These are phyloP conservation scores for Sporothrix pallida DNA, from an alignment of 2,329 filamentous ascomycete genomes.

Conservation along the genomic window DNA sequence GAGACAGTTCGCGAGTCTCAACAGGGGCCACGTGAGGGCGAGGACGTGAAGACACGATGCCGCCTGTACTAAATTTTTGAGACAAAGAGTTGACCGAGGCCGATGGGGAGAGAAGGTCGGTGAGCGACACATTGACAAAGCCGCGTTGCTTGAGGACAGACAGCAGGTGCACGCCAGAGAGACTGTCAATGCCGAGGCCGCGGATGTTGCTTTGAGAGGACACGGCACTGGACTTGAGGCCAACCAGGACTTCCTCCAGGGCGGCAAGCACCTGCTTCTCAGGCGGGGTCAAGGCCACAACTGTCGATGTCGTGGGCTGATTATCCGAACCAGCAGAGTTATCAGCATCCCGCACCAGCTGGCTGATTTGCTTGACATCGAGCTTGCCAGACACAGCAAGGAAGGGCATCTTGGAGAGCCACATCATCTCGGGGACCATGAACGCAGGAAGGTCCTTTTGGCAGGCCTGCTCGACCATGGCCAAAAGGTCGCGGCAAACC, in stretches of 20 bases:
- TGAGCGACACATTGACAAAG: slow-evolving; percentile 33
- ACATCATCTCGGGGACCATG: slow-evolving; percentile 35
- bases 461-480: slow-evolving; percentile 24
- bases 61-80: neutral
- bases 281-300: neutral
- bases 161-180: slow-evolving; percentile 38
- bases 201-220: slow-evolving; percentile 20
- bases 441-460: slow-evolving; percentile 30
- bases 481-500: neutral
- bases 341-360: slow-evolving; percentile 24
- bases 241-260: slow-evolving; percentile 18
- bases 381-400: slow-evolving; percentile 32
- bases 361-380: slow-evolving; percentile 31
- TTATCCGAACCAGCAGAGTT: neutral
- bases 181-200: slow-evolving; percentile 39
- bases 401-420: slow-evolving; percentile 34
- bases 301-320: neutral
- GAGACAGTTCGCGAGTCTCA: neutral
- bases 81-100: neutral
- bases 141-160: slow-evolving; percentile 35
- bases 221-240: neutral
- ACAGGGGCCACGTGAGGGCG: too few relatives aligned
- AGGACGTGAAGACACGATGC: too few relatives aligned
- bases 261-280: neutral
- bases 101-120: slow-evolving; percentile 28